These are phyloP conservation scores for Flaveria floridana DNA, from an alignment of 140 eudicot species.

Conservation along the genomic window DNA sequence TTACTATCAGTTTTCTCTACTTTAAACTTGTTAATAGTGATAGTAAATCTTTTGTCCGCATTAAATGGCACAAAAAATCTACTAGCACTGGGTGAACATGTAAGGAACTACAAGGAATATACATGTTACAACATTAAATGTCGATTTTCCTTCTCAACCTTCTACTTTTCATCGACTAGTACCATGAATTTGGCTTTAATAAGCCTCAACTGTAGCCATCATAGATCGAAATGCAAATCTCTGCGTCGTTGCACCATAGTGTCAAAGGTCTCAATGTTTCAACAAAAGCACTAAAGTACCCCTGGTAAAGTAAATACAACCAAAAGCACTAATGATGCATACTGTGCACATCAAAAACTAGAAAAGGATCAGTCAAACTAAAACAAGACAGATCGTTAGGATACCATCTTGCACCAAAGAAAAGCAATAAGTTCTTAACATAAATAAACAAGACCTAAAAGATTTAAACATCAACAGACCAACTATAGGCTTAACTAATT, in stretches of 20 bases:
- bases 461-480: slow-evolving; percentile 15
- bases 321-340: neutral
- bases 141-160: neutral
- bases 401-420: neutral
- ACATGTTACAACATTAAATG: slow-evolving; percentile 1
- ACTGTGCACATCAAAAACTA: too few relatives aligned
- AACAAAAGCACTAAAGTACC: too few relatives aligned
- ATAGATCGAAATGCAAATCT: too few relatives aligned
- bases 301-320: neutral
- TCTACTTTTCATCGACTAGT: too few relatives aligned
- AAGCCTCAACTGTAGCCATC: too few relatives aligned
- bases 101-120: neutral
- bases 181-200: too few relatives aligned
- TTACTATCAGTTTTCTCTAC: too few relatives aligned
- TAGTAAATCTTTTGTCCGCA: neutral
- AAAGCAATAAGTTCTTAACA: neutral
- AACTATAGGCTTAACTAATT: slow-evolving; percentile 11
- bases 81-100: neutral
- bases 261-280: too few relatives aligned
- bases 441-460: slow-evolving; percentile 7
- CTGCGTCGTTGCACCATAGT: too few relatives aligned
- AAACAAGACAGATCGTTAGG: neutral
- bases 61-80: neutral
- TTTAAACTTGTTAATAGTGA: too few relatives aligned
- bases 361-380: neutral